Base-by-base conservation (phyloP, 352 stramenopile genomes). In the Peronosclerospora sorghi region DNA sequence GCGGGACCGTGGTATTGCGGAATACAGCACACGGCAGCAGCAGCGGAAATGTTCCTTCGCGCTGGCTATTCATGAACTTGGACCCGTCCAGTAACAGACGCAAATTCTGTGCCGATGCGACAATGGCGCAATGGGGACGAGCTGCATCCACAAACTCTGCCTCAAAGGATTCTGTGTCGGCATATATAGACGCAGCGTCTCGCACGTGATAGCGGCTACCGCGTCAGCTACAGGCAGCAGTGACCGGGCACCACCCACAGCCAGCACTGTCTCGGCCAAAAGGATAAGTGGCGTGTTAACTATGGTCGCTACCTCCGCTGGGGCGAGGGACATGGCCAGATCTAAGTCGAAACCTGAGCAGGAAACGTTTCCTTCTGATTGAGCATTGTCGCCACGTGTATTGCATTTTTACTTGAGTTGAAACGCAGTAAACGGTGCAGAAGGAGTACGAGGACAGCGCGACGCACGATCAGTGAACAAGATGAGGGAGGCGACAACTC, bases 71-170 rank as follows among this genome's bases (percentile, higher is more conserved):
- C n/a, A n/a, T n/a, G n/a, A n/a, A n/a, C n/a, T n/a, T n/a, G 45
- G 86, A 96, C 36, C 73, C 79, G 38, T 94, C 83, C 23, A 96
- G 65, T 65, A 96, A 83, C 17, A 93, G 49, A 9, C 85, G 82
- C 39, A 96, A 41, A 55, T 92, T 78, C 28, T 73, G 62, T 17
- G 86, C 86, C 29, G 73, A 85, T 13, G 65, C 83, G 45, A 94
- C 68, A 47, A 95, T 86, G 38, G 86, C 86, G 26, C 86, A 77
- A 62, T 95, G 83, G 34, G 78, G 83, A 18, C 86, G 73, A 30
- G 56, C 66, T 7, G 46, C 62, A 47, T 96, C 82, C 51, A 91
- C 79, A 54, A 83, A 82, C 34, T 87, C 67, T n/a, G 78, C 65
- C 10, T 95, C 65, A 42, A 96, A 95, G 15, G 81, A 61, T 38